A percentile compares a stretch with the other conserved stretches of the same genome.
Conservation (phyloP, 495 filamentous ascomycete genomes). For the Pyrenula massariospora region DNA sequence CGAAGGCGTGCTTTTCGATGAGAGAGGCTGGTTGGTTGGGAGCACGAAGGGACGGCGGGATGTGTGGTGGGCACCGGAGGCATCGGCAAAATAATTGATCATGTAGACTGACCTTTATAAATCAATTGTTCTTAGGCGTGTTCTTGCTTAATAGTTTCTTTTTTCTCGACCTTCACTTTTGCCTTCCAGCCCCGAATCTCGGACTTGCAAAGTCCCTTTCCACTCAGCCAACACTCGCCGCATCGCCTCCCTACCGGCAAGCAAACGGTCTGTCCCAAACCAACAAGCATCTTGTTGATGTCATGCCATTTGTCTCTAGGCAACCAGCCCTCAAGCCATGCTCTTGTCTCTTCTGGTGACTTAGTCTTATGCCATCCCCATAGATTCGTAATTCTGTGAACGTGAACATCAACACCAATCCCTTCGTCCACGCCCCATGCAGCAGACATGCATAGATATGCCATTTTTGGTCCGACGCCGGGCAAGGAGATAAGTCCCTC, state of each 20-base stretch:
- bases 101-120: not conserved
- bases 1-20: conserved; percentile 24
- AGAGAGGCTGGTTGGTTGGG: conserved; percentile 8
- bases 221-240: conserved; percentile 69
- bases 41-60: not conserved
- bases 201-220: conserved; percentile 63
- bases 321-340: conserved; percentile 70
- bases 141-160: conserved; percentile 1
- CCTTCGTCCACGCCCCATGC: conserved; percentile 52
- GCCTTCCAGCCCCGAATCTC: conserved; percentile 34
- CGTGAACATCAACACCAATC: conserved; percentile 58
- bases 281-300: conserved; percentile 87
- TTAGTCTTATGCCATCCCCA: conserved; percentile 89
- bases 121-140: not conserved
- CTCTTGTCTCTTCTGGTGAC: conserved; percentile 75
- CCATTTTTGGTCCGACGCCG: conserved; percentile 97
- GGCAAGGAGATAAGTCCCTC: conserved; percentile 70
- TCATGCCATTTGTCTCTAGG: conserved; percentile 85
- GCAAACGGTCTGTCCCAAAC: conserved; percentile 82
- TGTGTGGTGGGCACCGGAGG: not conserved
- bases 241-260: conserved; percentile 68
- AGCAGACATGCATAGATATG: conserved; percentile 73
- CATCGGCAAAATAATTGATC: not conserved
- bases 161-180: conserved; percentile 17
- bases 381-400: conserved; percentile 85